These are phyloP conservation scores for Oidium heveae DNA, from an alignment of 2,329 filamentous ascomycete species.

Conservation along the genomic window DNA sequence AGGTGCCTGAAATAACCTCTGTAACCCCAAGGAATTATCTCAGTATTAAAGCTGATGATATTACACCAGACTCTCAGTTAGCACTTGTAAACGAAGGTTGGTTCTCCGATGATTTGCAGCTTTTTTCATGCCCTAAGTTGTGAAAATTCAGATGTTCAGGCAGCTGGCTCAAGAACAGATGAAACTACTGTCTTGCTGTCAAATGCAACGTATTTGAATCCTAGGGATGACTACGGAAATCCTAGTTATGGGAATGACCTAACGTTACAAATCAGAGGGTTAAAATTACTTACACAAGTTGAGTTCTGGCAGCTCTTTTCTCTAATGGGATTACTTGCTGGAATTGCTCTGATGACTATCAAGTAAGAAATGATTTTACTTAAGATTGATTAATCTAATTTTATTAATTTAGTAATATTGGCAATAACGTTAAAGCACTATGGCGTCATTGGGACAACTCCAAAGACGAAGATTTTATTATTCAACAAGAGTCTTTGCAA, in stretches of 20 bases:
- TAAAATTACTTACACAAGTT: slow-evolving; percentile 11
- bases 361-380: slow-evolving; percentile 36
- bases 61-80: too few species aligned
- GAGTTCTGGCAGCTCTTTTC: too few species aligned
- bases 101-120: too few species aligned
- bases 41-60: slow-evolving; percentile 15
- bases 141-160: too few species aligned
- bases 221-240: too few species aligned
- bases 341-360: slow-evolving; percentile 94
- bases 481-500: slow-evolving; percentile 65
- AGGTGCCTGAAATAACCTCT: slow-evolving; percentile 17
- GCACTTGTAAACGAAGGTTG: too few species aligned
- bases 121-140: too few species aligned
- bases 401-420: slow-evolving; percentile 54
- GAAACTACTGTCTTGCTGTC: too few species aligned
- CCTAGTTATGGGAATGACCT: too few species aligned
- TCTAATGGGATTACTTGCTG: slow-evolving; percentile 74
- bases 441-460: slow-evolving; percentile 68
- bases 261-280: slow-evolving; percentile 14
- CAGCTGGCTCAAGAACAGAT: too few species aligned
- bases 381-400: background rate
- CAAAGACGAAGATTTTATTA: slow-evolving; percentile 47
- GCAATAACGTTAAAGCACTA: slow-evolving; percentile 63
- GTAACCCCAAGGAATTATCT: slow-evolving; percentile 17
- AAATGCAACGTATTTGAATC: too few species aligned